Conservation (phyloP, 768 basidiomycete genomes). For the Hygrocybe coccinea region DNA sequence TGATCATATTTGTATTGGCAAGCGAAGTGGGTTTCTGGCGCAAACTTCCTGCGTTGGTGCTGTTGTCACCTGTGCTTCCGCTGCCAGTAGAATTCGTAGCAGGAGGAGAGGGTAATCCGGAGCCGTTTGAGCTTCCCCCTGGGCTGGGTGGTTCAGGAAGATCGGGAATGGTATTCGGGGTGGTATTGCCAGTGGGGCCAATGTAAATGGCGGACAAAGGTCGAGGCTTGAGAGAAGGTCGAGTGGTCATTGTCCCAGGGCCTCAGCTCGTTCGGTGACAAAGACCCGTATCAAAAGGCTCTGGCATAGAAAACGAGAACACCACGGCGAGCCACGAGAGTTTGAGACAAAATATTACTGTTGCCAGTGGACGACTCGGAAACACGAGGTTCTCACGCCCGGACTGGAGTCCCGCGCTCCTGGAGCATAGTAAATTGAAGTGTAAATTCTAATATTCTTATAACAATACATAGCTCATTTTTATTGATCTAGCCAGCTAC, state of each 20-base stretch:
- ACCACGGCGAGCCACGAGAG: constrained; percentile 13
- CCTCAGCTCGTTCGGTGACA: constrained; percentile 10
- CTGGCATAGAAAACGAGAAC: constrained; percentile 7
- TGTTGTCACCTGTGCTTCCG: constrained; percentile 64
- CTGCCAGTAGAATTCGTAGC: constrained; percentile 83
- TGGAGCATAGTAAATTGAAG: neutral
- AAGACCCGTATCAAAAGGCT: constrained; percentile 1
- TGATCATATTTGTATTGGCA: constrained; percentile 33
- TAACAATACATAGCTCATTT: neutral
- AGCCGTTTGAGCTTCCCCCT: constrained; percentile 44
- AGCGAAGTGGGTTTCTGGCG: constrained; percentile 24
- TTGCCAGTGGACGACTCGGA: neutral
- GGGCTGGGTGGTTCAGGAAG: constrained; percentile 72
- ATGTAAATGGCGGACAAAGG: constrained; percentile 62
- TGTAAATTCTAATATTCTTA: neutral
- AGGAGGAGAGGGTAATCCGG: constrained; percentile 77
- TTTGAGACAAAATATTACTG: neutral
- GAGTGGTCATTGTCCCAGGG: constrained; percentile 43
- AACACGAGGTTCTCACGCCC: constrained; percentile 1
- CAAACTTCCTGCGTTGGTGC: constrained; percentile 23
- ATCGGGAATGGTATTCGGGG: constrained; percentile 51
- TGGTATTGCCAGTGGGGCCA: constrained; percentile 33
- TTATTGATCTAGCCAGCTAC: no score
- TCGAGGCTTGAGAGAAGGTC: constrained; percentile 44
- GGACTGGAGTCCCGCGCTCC: neutral